Conservation (phyloP, 129 eudicot genomes). For the Tagetes erecta region DNA sequence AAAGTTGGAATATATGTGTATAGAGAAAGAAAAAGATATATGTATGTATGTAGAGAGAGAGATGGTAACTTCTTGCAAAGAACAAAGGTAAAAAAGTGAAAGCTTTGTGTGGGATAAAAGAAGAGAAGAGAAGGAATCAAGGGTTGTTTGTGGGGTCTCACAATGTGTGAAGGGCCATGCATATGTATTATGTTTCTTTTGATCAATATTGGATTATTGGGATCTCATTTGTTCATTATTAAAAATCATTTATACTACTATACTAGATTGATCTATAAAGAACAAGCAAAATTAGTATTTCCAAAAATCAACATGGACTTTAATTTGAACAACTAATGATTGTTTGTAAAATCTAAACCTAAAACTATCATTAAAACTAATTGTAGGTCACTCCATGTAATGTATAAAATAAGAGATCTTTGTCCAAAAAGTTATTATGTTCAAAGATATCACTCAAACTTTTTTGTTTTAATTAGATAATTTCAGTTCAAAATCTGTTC, state of each 20-base stretch:
- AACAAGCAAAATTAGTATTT: not conserved
- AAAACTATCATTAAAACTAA: not conserved
- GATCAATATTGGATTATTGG: not conserved
- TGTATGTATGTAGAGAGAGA: constrained; percentile 31
- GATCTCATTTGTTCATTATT: not conserved
- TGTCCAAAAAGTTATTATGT: too few species aligned
- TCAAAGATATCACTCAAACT: too few species aligned
- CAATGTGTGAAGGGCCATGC: constrained; percentile 42
- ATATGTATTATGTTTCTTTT: constrained; percentile 25
- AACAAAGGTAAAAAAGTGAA: constrained; percentile 51
- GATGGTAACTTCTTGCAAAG: constrained; percentile 82
- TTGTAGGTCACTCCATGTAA: not conserved
- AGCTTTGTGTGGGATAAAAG: constrained; percentile 38
- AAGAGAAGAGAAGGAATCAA: constrained; percentile 47
- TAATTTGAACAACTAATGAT: not conserved
- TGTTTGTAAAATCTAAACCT: constrained; percentile 11
- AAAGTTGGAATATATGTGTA: constrained; percentile 43
- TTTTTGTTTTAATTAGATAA: too few species aligned
- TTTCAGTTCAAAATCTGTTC: too few species aligned
- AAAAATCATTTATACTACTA: not conserved
- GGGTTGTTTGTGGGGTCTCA: constrained; percentile 37
- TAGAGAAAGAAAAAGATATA: constrained; percentile 31
- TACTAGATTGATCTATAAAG: not conserved
- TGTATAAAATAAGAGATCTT: too few species aligned
- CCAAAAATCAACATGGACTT: not conserved